These are phyloP conservation scores for Ceratocystis papillata DNA, from an alignment of 2,329 filamentous ascomycete species.

Conservation along the genomic window DNA sequence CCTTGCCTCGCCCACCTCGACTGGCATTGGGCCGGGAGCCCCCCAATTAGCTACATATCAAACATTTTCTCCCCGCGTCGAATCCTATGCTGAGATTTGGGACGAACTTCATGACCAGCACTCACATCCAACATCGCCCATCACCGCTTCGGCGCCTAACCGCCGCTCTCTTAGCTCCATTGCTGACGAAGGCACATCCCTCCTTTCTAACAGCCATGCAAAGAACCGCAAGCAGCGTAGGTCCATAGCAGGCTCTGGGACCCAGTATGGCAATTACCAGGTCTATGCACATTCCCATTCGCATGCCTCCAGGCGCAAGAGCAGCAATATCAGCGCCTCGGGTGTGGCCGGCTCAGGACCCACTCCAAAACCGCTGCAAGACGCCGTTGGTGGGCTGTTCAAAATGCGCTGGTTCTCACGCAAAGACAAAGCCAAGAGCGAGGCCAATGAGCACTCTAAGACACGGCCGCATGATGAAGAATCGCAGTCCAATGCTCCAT, in stretches of 20 bases:
- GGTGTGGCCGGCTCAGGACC: neutral
- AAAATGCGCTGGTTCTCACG: constrained; percentile 45
- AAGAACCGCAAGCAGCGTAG: constrained; percentile 40
- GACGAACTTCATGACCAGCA: constrained; percentile 68
- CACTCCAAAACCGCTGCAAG: constrained; percentile 34
- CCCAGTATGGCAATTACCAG: constrained; percentile 26
- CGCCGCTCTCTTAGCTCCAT: constrained; percentile 28
- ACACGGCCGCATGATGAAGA: neutral
- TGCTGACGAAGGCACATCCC: constrained; percentile 21
- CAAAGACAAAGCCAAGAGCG: constrained; percentile 16
- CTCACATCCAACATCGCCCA: constrained; percentile 26
- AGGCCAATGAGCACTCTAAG: neutral
- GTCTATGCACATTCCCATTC: neutral
- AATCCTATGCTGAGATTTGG: constrained; percentile 63
- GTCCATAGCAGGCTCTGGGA: constrained; percentile 34
- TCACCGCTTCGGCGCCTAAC: constrained; percentile 30
- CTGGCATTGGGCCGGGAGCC: constrained; percentile 28
- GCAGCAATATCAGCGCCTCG: neutral
- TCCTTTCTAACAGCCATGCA: neutral
- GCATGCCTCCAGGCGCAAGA: neutral
- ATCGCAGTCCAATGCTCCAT: neutral
- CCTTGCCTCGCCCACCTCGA: constrained; percentile 32
- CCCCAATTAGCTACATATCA: constrained; percentile 26
- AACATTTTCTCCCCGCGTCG: constrained; percentile 34
- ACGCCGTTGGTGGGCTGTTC: constrained; percentile 43